phyloP scores from a whole-genome alignment of 2,329 filamentous ascomycete genomes.

The Thelonectria rubi region DNA sequence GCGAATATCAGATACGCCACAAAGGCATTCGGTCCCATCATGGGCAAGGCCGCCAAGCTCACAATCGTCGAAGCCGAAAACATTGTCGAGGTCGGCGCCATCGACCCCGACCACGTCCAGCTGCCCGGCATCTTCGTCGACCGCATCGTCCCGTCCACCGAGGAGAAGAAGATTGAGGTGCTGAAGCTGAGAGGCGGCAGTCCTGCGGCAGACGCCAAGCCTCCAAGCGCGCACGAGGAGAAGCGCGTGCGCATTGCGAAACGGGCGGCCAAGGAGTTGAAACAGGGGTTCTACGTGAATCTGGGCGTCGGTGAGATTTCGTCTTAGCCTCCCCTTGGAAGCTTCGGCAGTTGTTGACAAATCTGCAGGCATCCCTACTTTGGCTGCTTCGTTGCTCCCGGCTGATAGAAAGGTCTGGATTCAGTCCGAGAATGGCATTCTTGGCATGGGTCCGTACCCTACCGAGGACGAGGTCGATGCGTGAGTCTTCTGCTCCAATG shows the following conservation, averaged over 20 bases:
- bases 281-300: conserved; percentile 83
- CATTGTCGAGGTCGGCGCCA: conserved; percentile 78
- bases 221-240: conserved; percentile 55
- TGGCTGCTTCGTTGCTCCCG: conserved; percentile 81
- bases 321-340: too few relatives aligned
- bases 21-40: conserved; percentile 77
- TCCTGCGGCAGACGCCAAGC: conserved; percentile 51
- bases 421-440: conserved; percentile 86
- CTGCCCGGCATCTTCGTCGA: conserved; percentile 86
- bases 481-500: conserved; percentile 39
- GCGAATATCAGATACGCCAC: conserved; percentile 67
- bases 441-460: conserved; percentile 86
- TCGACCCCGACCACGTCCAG: conserved; percentile 78
- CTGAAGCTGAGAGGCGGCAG: conserved; percentile 64
- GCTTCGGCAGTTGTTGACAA: neutral
- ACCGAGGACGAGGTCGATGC: conserved; percentile 75
- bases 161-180: conserved; percentile 76
- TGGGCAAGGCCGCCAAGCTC: conserved; percentile 81
- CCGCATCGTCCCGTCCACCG: conserved; percentile 78
- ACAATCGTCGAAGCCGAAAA: conserved; percentile 88
- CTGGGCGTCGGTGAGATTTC: conserved; percentile 67
- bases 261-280: conserved; percentile 81
- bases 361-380: conserved; percentile 74
- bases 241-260: conserved; percentile 77
- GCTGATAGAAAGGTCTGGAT: conserved; percentile 78